Evolutionary conservation across 2,329 filamentous ascomycete genomes (phyloP), one percentile per base, ranked within the genome.

Genomic region (Microdochium paspali): DNA sequence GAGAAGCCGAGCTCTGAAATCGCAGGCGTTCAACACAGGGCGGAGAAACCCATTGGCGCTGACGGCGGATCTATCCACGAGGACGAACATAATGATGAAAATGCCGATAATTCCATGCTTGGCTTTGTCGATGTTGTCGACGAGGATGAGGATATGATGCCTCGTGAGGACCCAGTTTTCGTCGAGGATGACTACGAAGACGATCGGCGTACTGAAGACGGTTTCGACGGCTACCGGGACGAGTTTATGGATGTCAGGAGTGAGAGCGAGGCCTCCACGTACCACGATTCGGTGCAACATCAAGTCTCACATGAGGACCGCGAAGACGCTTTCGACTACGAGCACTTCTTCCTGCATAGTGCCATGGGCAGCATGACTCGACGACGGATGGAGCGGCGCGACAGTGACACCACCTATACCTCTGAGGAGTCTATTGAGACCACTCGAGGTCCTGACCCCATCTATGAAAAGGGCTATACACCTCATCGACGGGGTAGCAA

Each of bases 321-420:
- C 20, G 84, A 90, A 54, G 91, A 97, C 64, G 90, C 90, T 1
- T 97, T 97, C 59, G 91, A 97, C 63, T 97, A 97, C 53, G 87
- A 95, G 63, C 84, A 95, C 61, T 96, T 96, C 67, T 95, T 95
- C 64, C 74, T 96, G 13, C 90, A 96, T 63, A 95, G 88, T 55
- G 89, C 90, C 10, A 84, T 96, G 77, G 90, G 89, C 5, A 89
- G 77, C 2, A 83, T 89, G 59, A 82, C 77, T 54, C 70, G 74
- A 49, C 69, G 71, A 50, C 66, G 70, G n/a, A 64, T 75, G 49
- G 61, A 60, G 4, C 63, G 68, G 32, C 65, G 71, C 48, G 64
- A 58, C 5, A 80, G 79, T 54, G 64, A 61, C 39, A 70, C 68
- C 45, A 84, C 81, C 57, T 73, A 70, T 50, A 74, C 68, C 55